Percentiles rank a stretch among this genome's conserved stretches.
phyloP scores from a whole-genome alignment of 2,329 filamentous ascomycete species.

The Trichoderma sp. region DNA sequence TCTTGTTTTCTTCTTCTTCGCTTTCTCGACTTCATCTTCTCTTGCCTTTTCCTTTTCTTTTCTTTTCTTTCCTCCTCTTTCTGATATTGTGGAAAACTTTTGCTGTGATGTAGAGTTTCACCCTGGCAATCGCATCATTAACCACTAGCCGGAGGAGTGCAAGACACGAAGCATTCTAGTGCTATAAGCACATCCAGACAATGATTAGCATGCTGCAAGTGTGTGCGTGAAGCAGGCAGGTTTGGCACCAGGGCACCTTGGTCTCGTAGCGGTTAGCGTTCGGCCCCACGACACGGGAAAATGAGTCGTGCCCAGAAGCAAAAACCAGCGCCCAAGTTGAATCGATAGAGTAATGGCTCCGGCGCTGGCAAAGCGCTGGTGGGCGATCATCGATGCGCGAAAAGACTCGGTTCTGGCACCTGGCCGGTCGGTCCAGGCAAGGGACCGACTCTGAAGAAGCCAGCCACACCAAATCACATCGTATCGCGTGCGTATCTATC shows the following conservation, averaged over 20 bases:
- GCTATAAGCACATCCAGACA: constrained; percentile 8
- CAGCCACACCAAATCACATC: not conserved
- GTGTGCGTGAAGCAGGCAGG: not conserved
- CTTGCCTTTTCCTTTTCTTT: not conserved
- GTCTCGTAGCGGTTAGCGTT: constrained; percentile 9
- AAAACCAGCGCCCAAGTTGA: not conserved
- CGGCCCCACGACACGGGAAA: constrained; percentile 26
- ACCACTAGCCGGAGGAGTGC: constrained; percentile 9
- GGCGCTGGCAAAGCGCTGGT: not conserved
- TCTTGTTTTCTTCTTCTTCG: not conserved
- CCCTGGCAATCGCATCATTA: constrained; percentile 28
- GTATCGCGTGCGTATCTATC: not conserved
- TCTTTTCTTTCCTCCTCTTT: not conserved
- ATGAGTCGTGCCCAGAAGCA: constrained; percentile 23
- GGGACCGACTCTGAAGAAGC: not conserved
- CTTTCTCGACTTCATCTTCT: not conserved
- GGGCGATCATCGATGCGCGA: constrained; percentile 10
- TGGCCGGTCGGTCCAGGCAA: constrained; percentile 10
- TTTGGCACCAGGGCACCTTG: constrained; percentile 5
- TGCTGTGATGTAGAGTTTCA: not conserved
- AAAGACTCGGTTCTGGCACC: not conserved
- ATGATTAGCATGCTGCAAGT: constrained; percentile 2
- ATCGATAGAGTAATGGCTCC: constrained; percentile 22
- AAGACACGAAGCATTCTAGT: not conserved
- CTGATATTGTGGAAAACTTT: not conserved